Conservation (phyloP, 352 stramenopile species). For the Phytopythium ostracodes region DNA sequence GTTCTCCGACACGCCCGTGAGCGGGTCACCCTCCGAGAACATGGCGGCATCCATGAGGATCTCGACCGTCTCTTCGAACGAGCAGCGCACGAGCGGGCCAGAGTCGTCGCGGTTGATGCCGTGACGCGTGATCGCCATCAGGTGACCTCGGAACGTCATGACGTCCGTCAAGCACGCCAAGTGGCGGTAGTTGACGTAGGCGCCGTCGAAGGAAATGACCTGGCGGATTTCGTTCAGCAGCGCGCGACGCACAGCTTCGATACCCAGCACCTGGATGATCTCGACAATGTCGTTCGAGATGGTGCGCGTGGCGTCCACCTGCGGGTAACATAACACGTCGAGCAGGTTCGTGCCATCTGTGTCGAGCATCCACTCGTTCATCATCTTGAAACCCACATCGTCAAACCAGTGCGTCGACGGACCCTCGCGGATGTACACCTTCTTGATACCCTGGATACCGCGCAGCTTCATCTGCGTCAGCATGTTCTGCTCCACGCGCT, state of each 20-base stretch:
- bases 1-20: slow-evolving; percentile 98
- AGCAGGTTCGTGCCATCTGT: slow-evolving; percentile 99
- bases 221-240: slow-evolving; percentile 96
- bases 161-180: slow-evolving; percentile 97
- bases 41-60: slow-evolving; percentile 99
- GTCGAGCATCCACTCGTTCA: slow-evolving; percentile 98
- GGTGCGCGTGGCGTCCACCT: slow-evolving; percentile 96
- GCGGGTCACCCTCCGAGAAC: slow-evolving; percentile 96
- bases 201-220: slow-evolving; percentile 99
- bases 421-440: slow-evolving; percentile 96
- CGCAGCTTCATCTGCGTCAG: slow-evolving; percentile 95
- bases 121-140: slow-evolving; percentile 98
- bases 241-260: slow-evolving; percentile 86
- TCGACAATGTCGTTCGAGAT: slow-evolving; percentile 99
- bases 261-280: slow-evolving; percentile 96
- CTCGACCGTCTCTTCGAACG: slow-evolving; percentile 99
- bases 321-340: slow-evolving; percentile 95
- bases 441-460: slow-evolving; percentile 97
- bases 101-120: slow-evolving; percentile 99
- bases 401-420: slow-evolving; percentile 95
- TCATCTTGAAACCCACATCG: slow-evolving; percentile 92
- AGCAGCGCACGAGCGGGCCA: slow-evolving; percentile 96
- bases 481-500: slow-evolving; percentile 98
- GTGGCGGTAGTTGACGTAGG: slow-evolving; percentile 99
- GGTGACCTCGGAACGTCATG: slow-evolving; percentile 98